Conservation (phyloP, 2,329 filamentous ascomycete genomes). For the Botrytis cinerea region DNA sequence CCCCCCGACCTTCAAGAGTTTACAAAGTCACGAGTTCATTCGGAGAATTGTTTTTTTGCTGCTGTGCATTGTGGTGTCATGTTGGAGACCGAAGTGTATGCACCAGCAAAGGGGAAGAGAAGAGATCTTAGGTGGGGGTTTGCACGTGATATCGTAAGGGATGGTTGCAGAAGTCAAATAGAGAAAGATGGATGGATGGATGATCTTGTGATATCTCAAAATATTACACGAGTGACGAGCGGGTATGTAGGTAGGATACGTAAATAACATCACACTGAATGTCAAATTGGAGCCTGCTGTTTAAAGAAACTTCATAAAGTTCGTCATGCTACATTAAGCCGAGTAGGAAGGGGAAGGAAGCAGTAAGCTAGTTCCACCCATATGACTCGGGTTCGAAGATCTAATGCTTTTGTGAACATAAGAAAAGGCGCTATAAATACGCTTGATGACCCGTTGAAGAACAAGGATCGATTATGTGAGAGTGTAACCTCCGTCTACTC, state of each 20-base stretch:
- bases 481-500: conserved; percentile 29
- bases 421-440: conserved; percentile 9
- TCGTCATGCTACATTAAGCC: conserved; percentile 16
- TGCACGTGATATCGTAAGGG: conserved; percentile 11
- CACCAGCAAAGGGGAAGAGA: not conserved
- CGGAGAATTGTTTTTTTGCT: not conserved
- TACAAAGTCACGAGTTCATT: not conserved
- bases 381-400: conserved; percentile 8
- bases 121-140: not conserved
- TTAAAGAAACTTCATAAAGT: conserved; percentile 10
- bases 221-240: not conserved
- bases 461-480: conserved; percentile 23
- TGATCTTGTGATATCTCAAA: not conserved
- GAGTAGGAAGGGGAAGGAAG: conserved; percentile 1
- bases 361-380: not conserved
- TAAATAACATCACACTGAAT: not conserved
- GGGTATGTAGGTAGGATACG: not conserved
- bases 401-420: conserved; percentile 3
- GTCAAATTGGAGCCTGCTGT: not conserved
- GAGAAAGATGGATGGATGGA: not conserved
- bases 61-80: not conserved
- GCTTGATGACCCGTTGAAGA: not conserved
- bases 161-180: not conserved
- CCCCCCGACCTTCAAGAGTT: not conserved
- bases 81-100: not conserved